Percentiles rank a stretch among this genome's conserved stretches.
Evolutionary conservation across 2,329 filamentous ascomycete genomes (phyloP).

Genomic region (Fusarium tjaetaba): DNA sequence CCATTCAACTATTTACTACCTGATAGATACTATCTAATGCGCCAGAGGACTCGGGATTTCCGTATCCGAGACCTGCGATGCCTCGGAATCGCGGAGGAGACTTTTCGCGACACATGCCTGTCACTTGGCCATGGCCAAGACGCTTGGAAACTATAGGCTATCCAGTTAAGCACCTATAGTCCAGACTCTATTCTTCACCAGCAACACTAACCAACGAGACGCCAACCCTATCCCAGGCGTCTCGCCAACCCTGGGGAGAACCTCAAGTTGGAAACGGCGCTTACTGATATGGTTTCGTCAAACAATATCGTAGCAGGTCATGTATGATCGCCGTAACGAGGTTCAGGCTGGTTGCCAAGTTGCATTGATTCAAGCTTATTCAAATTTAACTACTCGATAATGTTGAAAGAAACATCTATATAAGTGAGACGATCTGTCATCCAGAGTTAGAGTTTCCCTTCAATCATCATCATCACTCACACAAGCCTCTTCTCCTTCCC

Average conservation of each 20-base stretch:
- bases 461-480: slow-evolving; percentile 19
- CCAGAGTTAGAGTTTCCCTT: slow-evolving; percentile 15
- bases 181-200: slow-evolving; percentile 3
- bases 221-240: neutral
- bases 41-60: slow-evolving; percentile 34
- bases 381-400: slow-evolving; percentile 20
- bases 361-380: slow-evolving; percentile 30
- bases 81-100: slow-evolving; percentile 7
- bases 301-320: slow-evolving; percentile 18
- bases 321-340: slow-evolving; percentile 28
- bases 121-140: slow-evolving; percentile 1
- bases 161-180: neutral
- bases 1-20: neutral
- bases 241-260: neutral
- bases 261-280: slow-evolving; percentile 9
- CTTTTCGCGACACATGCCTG: slow-evolving; percentile 26
- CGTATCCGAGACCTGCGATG: slow-evolving; percentile 37
- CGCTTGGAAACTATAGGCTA: neutral
- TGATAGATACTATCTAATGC: neutral
- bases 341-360: slow-evolving; percentile 1
- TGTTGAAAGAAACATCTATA: slow-evolving; percentile 29
- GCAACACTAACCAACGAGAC: neutral
- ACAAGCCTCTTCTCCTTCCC: slow-evolving; percentile 20
- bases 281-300: slow-evolving; percentile 9
- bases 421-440: slow-evolving; percentile 31